A percentile compares a stretch with the other conserved stretches of the same genome.
phyloP scores from a whole-genome alignment of 345 rosid species.

The Brassica juncea region DNA sequence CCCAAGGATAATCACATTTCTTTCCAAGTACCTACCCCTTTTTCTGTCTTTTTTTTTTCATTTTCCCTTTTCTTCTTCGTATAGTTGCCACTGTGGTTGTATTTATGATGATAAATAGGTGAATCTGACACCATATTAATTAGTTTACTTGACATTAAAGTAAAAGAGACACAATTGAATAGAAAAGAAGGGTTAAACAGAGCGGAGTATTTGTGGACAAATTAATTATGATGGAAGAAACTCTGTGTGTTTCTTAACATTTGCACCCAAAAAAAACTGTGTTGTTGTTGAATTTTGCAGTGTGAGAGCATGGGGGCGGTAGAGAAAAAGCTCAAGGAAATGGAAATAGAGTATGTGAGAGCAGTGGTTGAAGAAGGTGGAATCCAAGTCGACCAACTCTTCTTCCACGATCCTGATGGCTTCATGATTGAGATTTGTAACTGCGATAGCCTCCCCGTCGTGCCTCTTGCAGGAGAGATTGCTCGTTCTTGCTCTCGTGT shows the following conservation, averaged over 20 bases:
- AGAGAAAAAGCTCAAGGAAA: conserved; percentile 70
- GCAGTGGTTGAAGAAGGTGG: conserved; percentile 83
- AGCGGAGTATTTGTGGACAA: neutral
- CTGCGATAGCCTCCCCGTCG: conserved; percentile 75
- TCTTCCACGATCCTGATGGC: conserved; percentile 94
- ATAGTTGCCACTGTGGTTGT: neutral
- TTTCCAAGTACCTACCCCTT: conserved; percentile 57
- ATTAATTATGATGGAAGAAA: neutral
- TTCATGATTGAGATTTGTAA: conserved; percentile 94
- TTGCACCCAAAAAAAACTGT: too few species aligned
- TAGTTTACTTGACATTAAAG: neutral
- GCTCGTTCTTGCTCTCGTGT: conserved; percentile 56
- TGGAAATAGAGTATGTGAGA: conserved; percentile 58
- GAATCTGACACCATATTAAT: neutral
- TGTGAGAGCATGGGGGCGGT: conserved; percentile 82
- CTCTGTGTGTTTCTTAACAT: neutral
- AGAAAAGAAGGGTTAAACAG: neutral
- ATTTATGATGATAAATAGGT: neutral
- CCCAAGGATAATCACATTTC: conserved; percentile 91
- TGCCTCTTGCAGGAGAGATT: conserved; percentile 62
- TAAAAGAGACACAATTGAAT: neutral
- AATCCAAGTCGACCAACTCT: conserved; percentile 74
- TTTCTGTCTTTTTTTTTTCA: neutral
- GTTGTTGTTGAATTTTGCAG: conserved; percentile 37
- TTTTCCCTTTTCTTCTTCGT: neutral